Evolutionary conservation across 495 filamentous ascomycete species (phyloP), one percentile per base, ranked within the genome.

Genomic region (Aspergillus saccharolyticus): DNA sequence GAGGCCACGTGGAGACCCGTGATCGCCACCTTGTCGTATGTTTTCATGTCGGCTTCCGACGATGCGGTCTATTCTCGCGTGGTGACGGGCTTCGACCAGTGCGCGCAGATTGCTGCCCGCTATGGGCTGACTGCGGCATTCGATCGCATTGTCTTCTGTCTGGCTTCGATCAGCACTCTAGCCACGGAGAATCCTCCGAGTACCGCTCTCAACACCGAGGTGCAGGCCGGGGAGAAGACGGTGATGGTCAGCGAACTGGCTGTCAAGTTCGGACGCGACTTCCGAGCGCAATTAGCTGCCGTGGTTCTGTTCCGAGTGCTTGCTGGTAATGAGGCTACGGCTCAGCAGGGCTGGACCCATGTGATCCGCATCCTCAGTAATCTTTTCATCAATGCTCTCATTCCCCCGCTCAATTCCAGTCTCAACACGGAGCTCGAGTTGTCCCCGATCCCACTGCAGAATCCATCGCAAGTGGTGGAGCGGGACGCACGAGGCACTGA

Each of bases 211-310:
- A 99, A 99, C 66, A 99, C 95, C 0, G 92, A 97, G 74, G 89
- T 99, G 12, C 92, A 97, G 68, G 91, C 85, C 44, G 91, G 86
- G 0, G 85, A 90, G 63, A 92, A 89, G 69, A 96, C 87, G 63
- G 90, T 99, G 24, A 99, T 99, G 94, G 94, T 99, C 63, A 97
- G 94, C 68, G 93, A 99, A 77, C 80, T 96, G 54, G 94, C 94
- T 53, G 94, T 99, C 61, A 92, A 92, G 66, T 96, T 99, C 74
- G 94, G 94, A 21, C 80, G 93, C 56, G 93, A 99, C 65, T 90
- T 92, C 69, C 87, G 90, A 65, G 93, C 92, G 30, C 92, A 97
- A 69, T 73, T 97, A 54, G 95, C 95, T 21, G 96, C 91, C 43
- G 85, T 97, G 52, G 90, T 97, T 30, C 74, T 99, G 45, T 99